Base-by-base conservation (phyloP, 2,329 filamentous ascomycete species). In the Simplicillium sp. region DNA sequence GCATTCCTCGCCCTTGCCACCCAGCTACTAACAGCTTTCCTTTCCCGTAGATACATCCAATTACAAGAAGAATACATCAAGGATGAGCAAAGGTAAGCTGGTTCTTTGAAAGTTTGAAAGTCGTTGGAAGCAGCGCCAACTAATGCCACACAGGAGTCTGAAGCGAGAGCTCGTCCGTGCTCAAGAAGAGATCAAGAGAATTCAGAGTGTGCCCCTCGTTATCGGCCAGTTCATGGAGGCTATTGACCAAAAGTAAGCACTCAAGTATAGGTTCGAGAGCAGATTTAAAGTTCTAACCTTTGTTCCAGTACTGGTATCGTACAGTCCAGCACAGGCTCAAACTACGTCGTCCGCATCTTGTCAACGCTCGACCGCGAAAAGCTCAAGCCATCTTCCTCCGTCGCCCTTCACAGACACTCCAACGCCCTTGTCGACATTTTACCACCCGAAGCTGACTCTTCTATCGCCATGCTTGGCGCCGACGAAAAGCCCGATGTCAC, bases 141-240 rank as follows among this genome's bases (percentile, higher is more conserved):
- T 57, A 34, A 57, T 57, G 38, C 36, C 3, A 37, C 46, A 34
- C 52, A 88, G 87, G 70, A 96, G 88, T 67, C 67, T 98, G 63
- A 98, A 98, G 75, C 81, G 92, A 54, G 92, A 98, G 72, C 77
- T 98, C 39, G 90, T 98, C 41, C 82, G 92, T 53, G 92, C 92
- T 53, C 92, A 98, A 63, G 92, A 98, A 65, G 92, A 98, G 71
- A 98, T 98, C 71, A 98, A 98, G 74, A 82, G 92, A 51, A 98
- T 98, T 62, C 92, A 98, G 70, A 96, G 88, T 63, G 92, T 98
- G 41, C 92, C 92, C 20, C 70, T 98, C 47, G 92, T 98, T 48
- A 98, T 98, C 61, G 92, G 92, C 46, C 92, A 98, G 67, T 98
- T 98, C 61, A 98, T 98, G 92, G 92, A 98, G 68, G 92, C 92